Percentiles rank a stretch among this genome's conserved stretches.
Evolutionary conservation across 768 basidiomycete species (phyloP).

Genomic region (Suillus subalutaceus): DNA sequence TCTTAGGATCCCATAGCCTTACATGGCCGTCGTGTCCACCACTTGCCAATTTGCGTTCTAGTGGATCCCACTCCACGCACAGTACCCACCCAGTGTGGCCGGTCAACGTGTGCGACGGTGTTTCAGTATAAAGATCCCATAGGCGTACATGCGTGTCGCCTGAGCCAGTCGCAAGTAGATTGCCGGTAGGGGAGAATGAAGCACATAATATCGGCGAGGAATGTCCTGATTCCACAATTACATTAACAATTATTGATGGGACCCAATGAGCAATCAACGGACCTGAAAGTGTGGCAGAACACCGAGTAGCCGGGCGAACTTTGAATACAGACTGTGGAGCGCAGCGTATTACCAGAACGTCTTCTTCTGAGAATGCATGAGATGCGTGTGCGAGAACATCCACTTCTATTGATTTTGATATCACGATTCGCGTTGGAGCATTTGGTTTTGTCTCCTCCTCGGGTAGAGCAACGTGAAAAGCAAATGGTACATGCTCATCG

Average conservation of each 20-base stretch:
- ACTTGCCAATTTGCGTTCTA: constrained; percentile 88
- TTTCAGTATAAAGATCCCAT: constrained; percentile 94
- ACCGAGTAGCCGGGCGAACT: constrained; percentile 91
- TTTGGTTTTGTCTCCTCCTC: constrained; percentile 49
- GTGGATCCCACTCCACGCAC: constrained; percentile 95
- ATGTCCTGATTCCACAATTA: constrained; percentile 59
- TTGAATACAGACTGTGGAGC: constrained; percentile 95
- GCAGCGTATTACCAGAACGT: constrained; percentile 85
- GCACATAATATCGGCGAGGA: constrained; percentile 93
- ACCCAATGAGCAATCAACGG: constrained; percentile 23
- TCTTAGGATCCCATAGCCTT: constrained; percentile 91
- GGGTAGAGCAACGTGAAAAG: constrained; percentile 83
- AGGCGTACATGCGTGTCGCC: constrained; percentile 92
- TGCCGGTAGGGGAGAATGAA: constrained; percentile 93
- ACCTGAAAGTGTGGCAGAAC: constrained; percentile 91
- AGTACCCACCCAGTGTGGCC: constrained; percentile 98
- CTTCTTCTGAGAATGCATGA: constrained; percentile 78
- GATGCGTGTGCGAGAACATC: constrained; percentile 80
- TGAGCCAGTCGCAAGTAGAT: constrained; percentile 89
- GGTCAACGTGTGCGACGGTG: constrained; percentile 80
- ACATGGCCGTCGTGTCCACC: constrained; percentile 96
- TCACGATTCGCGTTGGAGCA: constrained; percentile 76
- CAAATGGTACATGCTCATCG: constrained; percentile 90
- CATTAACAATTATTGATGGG: constrained; percentile 14
- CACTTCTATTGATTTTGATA: constrained; percentile 80